Evolutionary conservation across 108 stramenopile genomes (phyloP).

Genomic region (Epipyxis sp.): DNA sequence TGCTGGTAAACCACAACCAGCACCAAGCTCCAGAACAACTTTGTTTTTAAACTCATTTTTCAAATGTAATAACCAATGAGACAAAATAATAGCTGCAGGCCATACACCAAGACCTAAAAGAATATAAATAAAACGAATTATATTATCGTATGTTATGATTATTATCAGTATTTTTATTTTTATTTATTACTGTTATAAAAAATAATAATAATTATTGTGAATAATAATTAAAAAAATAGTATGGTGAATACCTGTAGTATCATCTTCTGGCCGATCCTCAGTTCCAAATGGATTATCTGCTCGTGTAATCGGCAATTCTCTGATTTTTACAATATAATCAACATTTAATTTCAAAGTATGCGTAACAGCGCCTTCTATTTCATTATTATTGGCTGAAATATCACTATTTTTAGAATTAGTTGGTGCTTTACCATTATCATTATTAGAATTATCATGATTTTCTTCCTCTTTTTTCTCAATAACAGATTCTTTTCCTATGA

Average conservation of each 20-base stretch:
- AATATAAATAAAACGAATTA: no score
- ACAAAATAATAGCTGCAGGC: not conserved
- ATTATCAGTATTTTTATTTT: no score
- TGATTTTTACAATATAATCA: constrained; percentile 11
- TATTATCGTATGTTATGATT: no score
- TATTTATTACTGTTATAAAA: no score
- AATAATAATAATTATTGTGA: no score
- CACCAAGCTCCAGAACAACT: constrained; percentile 2
- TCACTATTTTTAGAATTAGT: no score
- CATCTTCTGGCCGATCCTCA: no score
- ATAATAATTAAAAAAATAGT: no score
- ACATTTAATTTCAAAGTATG: no score
- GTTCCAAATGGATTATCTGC: constrained; percentile 16
- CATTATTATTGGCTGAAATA: no score
- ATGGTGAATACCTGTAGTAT: no score
- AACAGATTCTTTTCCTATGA: not conserved
- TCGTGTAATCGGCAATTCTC: constrained; percentile 12
- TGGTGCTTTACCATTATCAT: not conserved
- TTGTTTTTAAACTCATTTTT: not conserved
- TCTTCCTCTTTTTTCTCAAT: not conserved
- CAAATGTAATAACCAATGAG: not conserved
- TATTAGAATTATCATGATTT: not conserved
- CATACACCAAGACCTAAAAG: not conserved
- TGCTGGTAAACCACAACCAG: constrained; percentile 5
- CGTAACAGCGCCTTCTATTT: no score